These are phyloP conservation scores for Exophiala alcalophila DNA, from an alignment of 2,329 filamentous ascomycete species.

Conservation along the genomic window DNA sequence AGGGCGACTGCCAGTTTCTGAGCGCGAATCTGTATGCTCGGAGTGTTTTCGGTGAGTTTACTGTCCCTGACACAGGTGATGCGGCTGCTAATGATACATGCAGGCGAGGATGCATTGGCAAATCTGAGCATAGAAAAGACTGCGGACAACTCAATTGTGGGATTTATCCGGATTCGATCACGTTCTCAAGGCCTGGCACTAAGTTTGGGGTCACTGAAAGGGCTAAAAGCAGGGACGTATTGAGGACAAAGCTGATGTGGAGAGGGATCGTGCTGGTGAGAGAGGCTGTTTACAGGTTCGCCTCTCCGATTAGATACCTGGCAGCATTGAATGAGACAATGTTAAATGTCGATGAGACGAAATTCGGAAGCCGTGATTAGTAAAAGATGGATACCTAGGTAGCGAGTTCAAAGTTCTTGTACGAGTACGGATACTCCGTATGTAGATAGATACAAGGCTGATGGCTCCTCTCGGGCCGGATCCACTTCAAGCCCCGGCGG, in stretches of 20 bases:
- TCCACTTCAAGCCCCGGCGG: no score
- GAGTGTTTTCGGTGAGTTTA: constrained; percentile 89
- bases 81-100: constrained; percentile 7
- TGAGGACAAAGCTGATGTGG: constrained; percentile 9
- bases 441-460: no score
- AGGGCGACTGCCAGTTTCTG: constrained; percentile 96
- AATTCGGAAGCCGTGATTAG: no score
- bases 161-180: constrained; percentile 96
- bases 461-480: no score
- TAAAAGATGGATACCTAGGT: no score
- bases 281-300: no score
- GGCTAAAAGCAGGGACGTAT: constrained; percentile 67
- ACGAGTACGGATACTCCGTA: no score
- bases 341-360: no score
- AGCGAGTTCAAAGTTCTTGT: no score
- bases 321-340: no score
- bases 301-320: no score
- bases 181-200: constrained; percentile 91
- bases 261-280: no score
- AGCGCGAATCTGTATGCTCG: constrained; percentile 95
- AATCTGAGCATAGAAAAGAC: constrained; percentile 98
- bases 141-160: constrained; percentile 90
- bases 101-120: constrained; percentile 95
- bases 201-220: constrained; percentile 91
- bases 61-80: background rate